Conservation (phyloP, 2,329 filamentous ascomycete species). For the Penicillium sp. region DNA sequence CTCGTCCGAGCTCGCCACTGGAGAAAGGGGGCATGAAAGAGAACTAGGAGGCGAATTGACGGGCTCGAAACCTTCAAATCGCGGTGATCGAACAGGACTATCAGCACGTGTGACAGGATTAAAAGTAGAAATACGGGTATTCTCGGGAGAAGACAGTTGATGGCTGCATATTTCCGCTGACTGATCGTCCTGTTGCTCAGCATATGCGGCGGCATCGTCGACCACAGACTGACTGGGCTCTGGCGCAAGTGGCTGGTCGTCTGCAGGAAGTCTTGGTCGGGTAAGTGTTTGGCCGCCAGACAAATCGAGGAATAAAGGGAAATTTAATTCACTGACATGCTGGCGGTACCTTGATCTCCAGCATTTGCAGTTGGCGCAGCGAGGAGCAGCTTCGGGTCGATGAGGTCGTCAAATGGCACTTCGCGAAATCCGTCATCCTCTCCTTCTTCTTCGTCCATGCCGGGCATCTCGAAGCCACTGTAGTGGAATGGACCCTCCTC, state of each 20-base stretch:
- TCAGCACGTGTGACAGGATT: constrained; percentile 2
- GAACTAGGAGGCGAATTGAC: neutral
- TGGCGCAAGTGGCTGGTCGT: constrained; percentile 29
- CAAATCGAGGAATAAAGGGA: constrained; percentile 26
- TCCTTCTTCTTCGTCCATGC: constrained; percentile 59
- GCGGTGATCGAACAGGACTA: constrained; percentile 26
- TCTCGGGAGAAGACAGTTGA: neutral
- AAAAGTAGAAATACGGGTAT: neutral
- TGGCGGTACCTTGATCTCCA: constrained; percentile 38
- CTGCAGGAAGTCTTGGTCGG: constrained; percentile 35
- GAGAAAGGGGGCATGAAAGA: neutral
- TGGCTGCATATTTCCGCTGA: neutral
- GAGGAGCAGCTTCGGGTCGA: constrained; percentile 69
- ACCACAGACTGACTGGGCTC: constrained; percentile 21
- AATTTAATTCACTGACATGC: constrained; percentile 46
- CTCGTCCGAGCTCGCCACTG: constrained; percentile 7
- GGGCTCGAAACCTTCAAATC: constrained; percentile 27
- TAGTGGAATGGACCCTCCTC: constrained; percentile 72
- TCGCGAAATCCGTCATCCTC: constrained; percentile 66
- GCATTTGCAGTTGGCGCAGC: constrained; percentile 38
- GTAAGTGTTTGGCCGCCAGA: constrained; percentile 35
- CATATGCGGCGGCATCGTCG: constrained; percentile 2
- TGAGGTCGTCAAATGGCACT: constrained; percentile 66
- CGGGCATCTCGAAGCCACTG: constrained; percentile 76
- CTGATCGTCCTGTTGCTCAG: constrained; percentile 7